A percentile compares a stretch with the other conserved stretches of the same genome.
Evolutionary conservation across 352 stramenopile species (phyloP).

Genomic region (Pythium myriotylum): DNA sequence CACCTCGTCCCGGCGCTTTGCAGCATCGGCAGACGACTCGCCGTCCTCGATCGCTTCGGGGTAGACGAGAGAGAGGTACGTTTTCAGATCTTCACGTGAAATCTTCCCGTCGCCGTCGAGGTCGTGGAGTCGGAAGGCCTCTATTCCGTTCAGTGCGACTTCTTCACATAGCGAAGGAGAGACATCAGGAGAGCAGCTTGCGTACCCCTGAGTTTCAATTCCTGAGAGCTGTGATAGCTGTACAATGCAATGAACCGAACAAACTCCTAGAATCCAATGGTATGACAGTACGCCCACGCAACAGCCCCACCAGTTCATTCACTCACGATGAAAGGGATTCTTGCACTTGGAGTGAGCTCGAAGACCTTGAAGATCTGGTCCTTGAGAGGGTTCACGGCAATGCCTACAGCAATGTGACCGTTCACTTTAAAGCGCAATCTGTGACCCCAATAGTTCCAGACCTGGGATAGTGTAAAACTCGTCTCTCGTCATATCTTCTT

Average conservation of each 20-base stretch:
- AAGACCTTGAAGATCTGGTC: slow-evolving; percentile 49
- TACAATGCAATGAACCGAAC: slow-evolving; percentile 52
- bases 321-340: slow-evolving; percentile 37
- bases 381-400: slow-evolving; percentile 47
- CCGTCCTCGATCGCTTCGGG: slow-evolving; percentile 35
- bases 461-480: slow-evolving; percentile 44
- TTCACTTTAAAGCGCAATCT: too few relatives aligned
- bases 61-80: slow-evolving; percentile 50
- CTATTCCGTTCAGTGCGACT: slow-evolving; percentile 18
- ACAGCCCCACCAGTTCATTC: too few relatives aligned
- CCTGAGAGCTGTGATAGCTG: slow-evolving; percentile 60
- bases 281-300: not conserved
- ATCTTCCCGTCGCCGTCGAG: slow-evolving; percentile 75
- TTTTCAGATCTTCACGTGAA: slow-evolving; percentile 51
- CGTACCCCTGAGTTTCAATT: slow-evolving; percentile 52
- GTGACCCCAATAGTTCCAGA: not conserved
- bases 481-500: slow-evolving; percentile 56
- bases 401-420: slow-evolving; percentile 10
- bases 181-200: not conserved
- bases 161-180: not conserved
- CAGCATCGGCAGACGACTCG: slow-evolving; percentile 12
- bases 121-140: slow-evolving; percentile 72
- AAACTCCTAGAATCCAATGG: slow-evolving; percentile 46
- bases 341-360: slow-evolving; percentile 32
- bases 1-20: slow-evolving; percentile 38